Conservation (phyloP, 129 eudicot genomes). For the Helianthus tuberosus region DNA sequence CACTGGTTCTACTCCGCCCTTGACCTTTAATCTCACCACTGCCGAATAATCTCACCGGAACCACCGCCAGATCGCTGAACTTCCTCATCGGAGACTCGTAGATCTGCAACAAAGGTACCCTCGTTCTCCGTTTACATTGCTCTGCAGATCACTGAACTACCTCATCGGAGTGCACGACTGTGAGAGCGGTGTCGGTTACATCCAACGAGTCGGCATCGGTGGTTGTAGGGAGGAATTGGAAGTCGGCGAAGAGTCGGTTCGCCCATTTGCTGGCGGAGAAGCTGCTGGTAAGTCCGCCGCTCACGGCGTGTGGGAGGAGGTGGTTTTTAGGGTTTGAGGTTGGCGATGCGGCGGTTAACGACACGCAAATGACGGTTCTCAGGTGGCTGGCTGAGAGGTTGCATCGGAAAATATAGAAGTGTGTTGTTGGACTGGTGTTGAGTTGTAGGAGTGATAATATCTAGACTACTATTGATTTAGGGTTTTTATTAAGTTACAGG, state of each 20-base stretch:
- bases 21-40: no score
- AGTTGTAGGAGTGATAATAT: no score
- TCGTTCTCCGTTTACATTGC: background rate
- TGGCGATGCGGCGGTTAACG: constrained; percentile 41
- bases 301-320: constrained; percentile 44
- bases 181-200: constrained; percentile 24
- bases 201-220: constrained; percentile 30
- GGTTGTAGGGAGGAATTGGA: constrained; percentile 82
- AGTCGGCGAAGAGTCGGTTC: constrained; percentile 88
- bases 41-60: no score
- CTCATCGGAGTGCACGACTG: constrained; percentile 48
- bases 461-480: no score
- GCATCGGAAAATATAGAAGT: constrained; percentile 34
- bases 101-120: constrained; percentile 34
- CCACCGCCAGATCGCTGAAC: no score
- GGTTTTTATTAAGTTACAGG: no score
- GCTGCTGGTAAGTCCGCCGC: constrained; percentile 37
- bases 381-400: constrained; percentile 52
- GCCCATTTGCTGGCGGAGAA: constrained; percentile 94
- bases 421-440: no score
- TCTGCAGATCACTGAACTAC: no score
- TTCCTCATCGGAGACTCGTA: background rate
- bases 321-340: constrained; percentile 41
- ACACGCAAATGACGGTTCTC: constrained; percentile 42
- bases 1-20: no score